Evolutionary conservation across 345 rosid genomes (phyloP).

Genomic region (Acer saccharum): DNA sequence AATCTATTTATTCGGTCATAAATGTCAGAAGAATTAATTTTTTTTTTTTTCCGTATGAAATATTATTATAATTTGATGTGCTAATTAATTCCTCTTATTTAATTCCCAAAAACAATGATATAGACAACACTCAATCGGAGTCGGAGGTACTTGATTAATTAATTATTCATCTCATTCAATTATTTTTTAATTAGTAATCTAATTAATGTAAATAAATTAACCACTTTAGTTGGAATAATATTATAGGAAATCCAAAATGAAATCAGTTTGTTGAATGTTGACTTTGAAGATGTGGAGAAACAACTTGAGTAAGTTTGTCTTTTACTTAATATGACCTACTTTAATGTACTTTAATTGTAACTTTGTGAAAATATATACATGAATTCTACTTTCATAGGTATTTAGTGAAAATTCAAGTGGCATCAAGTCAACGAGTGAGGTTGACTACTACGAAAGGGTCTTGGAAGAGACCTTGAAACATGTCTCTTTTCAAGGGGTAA

Average conservation of each 20-base stretch:
- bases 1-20: not conserved
- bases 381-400: not conserved
- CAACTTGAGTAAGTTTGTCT: conserved; percentile 1
- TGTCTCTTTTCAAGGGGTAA: conserved; percentile 23
- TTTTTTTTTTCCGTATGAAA: not conserved
- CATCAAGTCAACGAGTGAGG: conserved; percentile 18
- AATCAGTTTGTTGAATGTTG: not conserved
- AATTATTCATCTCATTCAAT: too few relatives aligned
- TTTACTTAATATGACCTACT: not conserved
- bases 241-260: conserved; percentile 11
- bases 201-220: not conserved
- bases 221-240: not conserved
- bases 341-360: not conserved
- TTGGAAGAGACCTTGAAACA: conserved; percentile 20
- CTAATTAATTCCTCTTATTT: not conserved
- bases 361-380: not conserved
- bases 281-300: conserved; percentile 21
- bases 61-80: too few relatives aligned
- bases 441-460: conserved; percentile 12
- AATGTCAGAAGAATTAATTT: not conserved
- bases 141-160: not conserved
- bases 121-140: not conserved
- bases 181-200: too few relatives aligned
- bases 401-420: conserved; percentile 7
- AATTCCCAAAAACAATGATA: not conserved